phyloP scores from a whole-genome alignment of 345 rosid genomes.

The Rhizophora apiculata region DNA sequence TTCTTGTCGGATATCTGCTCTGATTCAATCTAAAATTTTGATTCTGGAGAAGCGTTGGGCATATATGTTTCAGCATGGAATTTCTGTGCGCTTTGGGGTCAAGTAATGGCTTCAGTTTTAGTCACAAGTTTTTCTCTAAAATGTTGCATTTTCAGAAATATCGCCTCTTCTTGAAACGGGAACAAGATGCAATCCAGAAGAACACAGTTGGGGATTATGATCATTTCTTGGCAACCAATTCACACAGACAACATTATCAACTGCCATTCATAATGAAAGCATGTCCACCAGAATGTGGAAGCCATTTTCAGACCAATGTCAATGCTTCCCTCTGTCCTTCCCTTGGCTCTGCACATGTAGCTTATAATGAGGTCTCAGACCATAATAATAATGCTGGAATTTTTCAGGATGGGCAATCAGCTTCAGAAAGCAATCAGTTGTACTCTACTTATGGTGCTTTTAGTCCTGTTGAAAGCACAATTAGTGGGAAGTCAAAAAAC shows the following conservation, averaged over 20 bases:
- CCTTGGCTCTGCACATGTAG: slow-evolving; percentile 7
- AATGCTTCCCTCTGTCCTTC: slow-evolving; percentile 1
- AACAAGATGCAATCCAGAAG: slow-evolving; percentile 20
- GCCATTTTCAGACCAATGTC: slow-evolving; percentile 12
- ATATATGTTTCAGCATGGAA: too few species aligned
- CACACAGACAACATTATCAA: slow-evolving; percentile 7
- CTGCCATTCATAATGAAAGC: slow-evolving; percentile 4
- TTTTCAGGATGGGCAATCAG: neutral
- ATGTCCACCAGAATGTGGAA: slow-evolving; percentile 9
- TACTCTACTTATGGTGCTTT: neutral
- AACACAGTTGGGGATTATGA: slow-evolving; percentile 1
- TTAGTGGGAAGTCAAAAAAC: neutral
- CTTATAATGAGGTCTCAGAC: slow-evolving; percentile 2
- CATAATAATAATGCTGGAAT: neutral
- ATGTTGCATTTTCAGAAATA: slow-evolving; percentile 35
- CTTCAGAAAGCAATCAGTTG: slow-evolving; percentile 8
- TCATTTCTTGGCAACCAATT: slow-evolving; percentile 13
- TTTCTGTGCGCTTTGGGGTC: too few species aligned
- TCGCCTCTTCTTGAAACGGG: slow-evolving; percentile 29
- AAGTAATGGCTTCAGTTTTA: neutral
- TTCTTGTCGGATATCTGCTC: neutral
- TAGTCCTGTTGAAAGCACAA: neutral
- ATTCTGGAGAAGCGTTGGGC: too few species aligned
- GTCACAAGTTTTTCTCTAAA: neutral
- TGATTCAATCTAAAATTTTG: neutral